Percentiles rank a stretch among this genome's conserved stretches.
Evolutionary conservation across 192 early-diverging fungal genomes (phyloP).

Genomic region (Coemansia sp.): DNA sequence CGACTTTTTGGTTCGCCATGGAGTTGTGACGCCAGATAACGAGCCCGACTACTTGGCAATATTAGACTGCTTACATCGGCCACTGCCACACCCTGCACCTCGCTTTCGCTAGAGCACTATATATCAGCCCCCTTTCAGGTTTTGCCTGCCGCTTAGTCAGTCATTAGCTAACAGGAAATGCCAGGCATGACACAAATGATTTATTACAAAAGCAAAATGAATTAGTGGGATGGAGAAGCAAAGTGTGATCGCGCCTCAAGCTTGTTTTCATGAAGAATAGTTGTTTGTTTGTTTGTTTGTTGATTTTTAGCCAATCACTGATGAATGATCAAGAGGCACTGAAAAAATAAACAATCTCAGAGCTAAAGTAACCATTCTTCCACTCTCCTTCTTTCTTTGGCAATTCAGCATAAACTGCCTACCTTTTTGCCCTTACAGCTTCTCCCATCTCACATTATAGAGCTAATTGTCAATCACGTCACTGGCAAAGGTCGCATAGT

Average conservation of each 20-base stretch:
- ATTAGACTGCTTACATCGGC: constrained; percentile 60
- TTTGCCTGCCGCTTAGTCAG: no score
- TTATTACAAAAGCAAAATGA: no score
- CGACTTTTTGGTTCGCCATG: constrained; percentile 85
- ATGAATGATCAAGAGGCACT: no score
- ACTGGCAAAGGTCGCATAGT: background rate
- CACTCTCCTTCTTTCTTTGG: constrained; percentile 3
- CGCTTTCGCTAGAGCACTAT: background rate
- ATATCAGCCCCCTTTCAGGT: background rate
- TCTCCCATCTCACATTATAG: background rate
- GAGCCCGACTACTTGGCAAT: constrained; percentile 83
- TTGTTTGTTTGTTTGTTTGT: no score
- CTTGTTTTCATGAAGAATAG: no score
- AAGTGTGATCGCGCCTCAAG: no score
- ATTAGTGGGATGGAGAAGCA: no score
- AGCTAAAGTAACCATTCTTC: background rate
- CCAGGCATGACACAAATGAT: no score
- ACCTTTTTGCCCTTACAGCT: background rate
- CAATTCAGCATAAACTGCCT: background rate
- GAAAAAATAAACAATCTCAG: no score
- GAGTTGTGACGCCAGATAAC: constrained; percentile 67
- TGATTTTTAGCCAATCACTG: no score
- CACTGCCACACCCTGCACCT: constrained; percentile 68
- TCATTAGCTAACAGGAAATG: no score
- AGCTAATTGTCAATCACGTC: background rate